Base-by-base conservation (phyloP, 192 early-diverging fungal genomes). In the Podila clonocystis region DNA sequence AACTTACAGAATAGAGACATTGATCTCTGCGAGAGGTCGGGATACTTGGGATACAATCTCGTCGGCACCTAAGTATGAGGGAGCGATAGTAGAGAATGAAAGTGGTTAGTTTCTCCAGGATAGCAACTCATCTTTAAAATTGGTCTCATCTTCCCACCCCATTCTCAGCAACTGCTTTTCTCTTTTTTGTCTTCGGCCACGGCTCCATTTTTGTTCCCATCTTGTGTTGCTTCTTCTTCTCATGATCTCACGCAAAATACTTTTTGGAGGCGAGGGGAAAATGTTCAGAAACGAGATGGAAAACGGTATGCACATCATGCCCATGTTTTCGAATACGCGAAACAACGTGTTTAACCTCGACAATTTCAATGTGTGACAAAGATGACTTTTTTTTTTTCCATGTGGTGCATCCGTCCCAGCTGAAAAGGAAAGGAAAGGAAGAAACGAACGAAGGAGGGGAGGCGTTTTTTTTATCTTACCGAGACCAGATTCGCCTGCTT, bases 1-100 rank as follows among this genome's bases (percentile, higher is more conserved):
- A 33, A 65, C 76, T 80, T 80, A 80, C 76, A 80, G 71, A 55
- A 80, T 80, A 29, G 76, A 80, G 41, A 80, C 76, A 38, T 80
- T 72, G 24, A 72, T 72, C 29, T 80, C 76, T 15, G 76, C 76
- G 61, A 80, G 72, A 28, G 70, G 65, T 60, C 67, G 71, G 3
- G 76, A 80, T 52, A 80, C 63, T 45, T 68, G 70, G 19, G 76
- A 66, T 36, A 80, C 69, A 50, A 80, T 70, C 41, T 80, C 76
- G 9, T 72, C 36, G 15, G 76, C 69, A 36, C 65, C 76, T 61
- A 61, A 62, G 48, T 12, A 3, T 19, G 67, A 34, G 6, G 38
- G 6, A 11, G 12, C 1, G 11, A 45, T 0, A 45, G 41, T 45
- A 8, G 17, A 4, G 34, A 36, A 9, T 45, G 41, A 45, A 45